A percentile compares a stretch with the other conserved stretches of the same genome.
Evolutionary conservation across 2,329 filamentous ascomycete species (phyloP).

Genomic region (Emergomyces orientalis): DNA sequence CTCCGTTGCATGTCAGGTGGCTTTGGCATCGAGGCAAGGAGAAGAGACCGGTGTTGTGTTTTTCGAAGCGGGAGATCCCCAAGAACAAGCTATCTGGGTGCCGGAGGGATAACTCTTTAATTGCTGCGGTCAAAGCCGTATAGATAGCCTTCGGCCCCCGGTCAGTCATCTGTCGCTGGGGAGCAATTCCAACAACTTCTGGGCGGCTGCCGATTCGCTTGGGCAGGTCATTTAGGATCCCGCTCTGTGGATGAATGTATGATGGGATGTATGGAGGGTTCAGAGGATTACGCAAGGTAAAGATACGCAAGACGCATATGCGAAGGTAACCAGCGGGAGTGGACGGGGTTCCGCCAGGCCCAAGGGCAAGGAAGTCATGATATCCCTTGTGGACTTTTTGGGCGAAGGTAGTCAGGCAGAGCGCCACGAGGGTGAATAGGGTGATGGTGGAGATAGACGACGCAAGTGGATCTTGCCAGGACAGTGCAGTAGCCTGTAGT

Average conservation of each 20-base stretch:
- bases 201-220: conserved; percentile 57
- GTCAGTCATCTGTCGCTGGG: conserved; percentile 70
- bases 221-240: conserved; percentile 54
- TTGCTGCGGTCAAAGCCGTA: conserved; percentile 43
- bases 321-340: conserved; percentile 64
- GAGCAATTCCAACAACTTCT: conserved; percentile 63
- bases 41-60: conserved; percentile 70
- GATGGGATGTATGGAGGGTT: conserved; percentile 46
- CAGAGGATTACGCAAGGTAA: conserved; percentile 63
- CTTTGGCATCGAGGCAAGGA: conserved; percentile 34
- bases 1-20: conserved; percentile 48
- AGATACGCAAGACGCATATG: conserved; percentile 62
- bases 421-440: conserved; percentile 38
- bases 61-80: conserved; percentile 68
- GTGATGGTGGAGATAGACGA: conserved; percentile 26
- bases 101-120: conserved; percentile 44
- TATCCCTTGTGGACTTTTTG: conserved; percentile 55
- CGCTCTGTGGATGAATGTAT: conserved; percentile 44
- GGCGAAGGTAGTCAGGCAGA: conserved; percentile 42
- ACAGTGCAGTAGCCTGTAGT: background rate
- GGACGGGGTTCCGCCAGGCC: conserved; percentile 69
- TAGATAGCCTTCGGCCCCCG: conserved; percentile 48
- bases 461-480: background rate
- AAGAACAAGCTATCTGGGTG: conserved; percentile 46
- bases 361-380: conserved; percentile 63